A percentile compares a stretch with the other conserved stretches of the same genome.
Evolutionary conservation across 805 yeast species (phyloP).

Genomic region (Wickerhamiella sergipiensis): DNA sequence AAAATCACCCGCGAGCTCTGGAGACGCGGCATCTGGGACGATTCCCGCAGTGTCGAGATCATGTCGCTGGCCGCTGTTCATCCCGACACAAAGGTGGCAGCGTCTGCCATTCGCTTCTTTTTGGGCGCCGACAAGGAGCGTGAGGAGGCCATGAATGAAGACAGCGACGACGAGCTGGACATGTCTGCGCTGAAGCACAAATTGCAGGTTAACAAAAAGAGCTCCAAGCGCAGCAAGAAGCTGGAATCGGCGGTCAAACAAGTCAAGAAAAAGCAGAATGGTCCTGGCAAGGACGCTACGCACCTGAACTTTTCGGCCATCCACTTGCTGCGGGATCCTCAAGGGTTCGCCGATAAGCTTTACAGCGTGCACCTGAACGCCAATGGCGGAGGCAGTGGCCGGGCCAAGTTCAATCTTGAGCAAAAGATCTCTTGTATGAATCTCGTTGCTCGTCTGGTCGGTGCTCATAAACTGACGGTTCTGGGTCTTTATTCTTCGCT

Average conservation of each 20-base stretch:
- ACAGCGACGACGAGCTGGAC: constrained; percentile 46
- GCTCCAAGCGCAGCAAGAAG: constrained; percentile 67
- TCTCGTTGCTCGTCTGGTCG: constrained; percentile 74
- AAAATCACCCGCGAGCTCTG: constrained; percentile 88
- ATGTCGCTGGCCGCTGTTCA: constrained; percentile 94
- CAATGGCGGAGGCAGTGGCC: constrained; percentile 34
- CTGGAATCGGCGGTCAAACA: constrained; percentile 60
- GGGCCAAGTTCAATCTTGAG: constrained; percentile 64
- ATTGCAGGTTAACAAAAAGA: constrained; percentile 69
- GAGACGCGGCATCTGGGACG: constrained; percentile 98
- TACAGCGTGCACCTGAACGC: constrained; percentile 47
- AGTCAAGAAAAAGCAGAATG: constrained; percentile 38
- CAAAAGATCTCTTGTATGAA: constrained; percentile 84
- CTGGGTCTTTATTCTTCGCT: constrained; percentile 82
- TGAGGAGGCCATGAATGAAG: constrained; percentile 69
- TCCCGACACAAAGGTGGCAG: constrained; percentile 71
- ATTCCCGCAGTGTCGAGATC: constrained; percentile 88
- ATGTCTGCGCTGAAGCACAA: constrained; percentile 63
- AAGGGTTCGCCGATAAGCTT: constrained; percentile 84
- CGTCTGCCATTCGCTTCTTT: constrained; percentile 83
- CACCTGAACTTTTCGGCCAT: constrained; percentile 88
- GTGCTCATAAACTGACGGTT: constrained; percentile 86
- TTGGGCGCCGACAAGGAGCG: constrained; percentile 91
- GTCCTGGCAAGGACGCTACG: constrained; percentile 42
- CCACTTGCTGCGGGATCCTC: constrained; percentile 90